These are phyloP conservation scores for Ogataea henricii DNA, from an alignment of 805 yeast species.

Conservation along the genomic window DNA sequence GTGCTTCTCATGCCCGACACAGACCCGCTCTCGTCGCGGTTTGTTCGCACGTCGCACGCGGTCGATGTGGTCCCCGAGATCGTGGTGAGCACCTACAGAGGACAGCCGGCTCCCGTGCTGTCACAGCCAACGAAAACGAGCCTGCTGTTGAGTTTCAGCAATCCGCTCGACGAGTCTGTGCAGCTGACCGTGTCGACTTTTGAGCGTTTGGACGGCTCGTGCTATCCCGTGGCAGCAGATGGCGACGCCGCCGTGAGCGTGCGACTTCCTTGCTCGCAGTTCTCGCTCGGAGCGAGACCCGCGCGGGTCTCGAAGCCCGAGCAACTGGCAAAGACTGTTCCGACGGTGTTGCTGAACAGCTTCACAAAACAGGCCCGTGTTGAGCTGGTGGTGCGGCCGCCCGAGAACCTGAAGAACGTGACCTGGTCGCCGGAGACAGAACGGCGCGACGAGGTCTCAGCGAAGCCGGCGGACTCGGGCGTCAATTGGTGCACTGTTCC, in stretches of 20 bases:
- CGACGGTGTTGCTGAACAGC: conserved; percentile 33
- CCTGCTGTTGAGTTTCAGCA: conserved; percentile 19
- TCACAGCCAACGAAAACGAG: conserved; percentile 2
- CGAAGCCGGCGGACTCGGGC: conserved; percentile 24
- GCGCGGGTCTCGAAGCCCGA: conserved; percentile 13
- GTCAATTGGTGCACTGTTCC: conserved; percentile 35
- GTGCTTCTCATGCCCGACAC: conserved; percentile 20
- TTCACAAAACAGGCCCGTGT: conserved; percentile 32
- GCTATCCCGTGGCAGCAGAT: not conserved
- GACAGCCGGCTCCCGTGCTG: not conserved
- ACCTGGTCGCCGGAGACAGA: conserved; percentile 7
- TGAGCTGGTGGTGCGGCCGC: conserved; percentile 33
- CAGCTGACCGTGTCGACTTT: conserved; percentile 19
- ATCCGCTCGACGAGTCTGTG: conserved; percentile 10
- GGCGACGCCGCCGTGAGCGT: conserved; percentile 1
- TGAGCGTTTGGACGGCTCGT: conserved; percentile 9
- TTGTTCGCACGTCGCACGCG: conserved; percentile 17
- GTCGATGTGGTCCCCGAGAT: conserved; percentile 28
- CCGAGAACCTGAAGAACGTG: conserved; percentile 7
- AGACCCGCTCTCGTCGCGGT: conserved; percentile 25
- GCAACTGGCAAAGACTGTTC: conserved; percentile 25
- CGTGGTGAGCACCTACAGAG: conserved; percentile 7
- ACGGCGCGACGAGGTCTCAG: not conserved
- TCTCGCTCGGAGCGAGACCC: conserved; percentile 20
- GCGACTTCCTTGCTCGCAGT: conserved; percentile 24